Conservation (phyloP, 306 rosid species). For the Arachis hypogaea region DNA sequence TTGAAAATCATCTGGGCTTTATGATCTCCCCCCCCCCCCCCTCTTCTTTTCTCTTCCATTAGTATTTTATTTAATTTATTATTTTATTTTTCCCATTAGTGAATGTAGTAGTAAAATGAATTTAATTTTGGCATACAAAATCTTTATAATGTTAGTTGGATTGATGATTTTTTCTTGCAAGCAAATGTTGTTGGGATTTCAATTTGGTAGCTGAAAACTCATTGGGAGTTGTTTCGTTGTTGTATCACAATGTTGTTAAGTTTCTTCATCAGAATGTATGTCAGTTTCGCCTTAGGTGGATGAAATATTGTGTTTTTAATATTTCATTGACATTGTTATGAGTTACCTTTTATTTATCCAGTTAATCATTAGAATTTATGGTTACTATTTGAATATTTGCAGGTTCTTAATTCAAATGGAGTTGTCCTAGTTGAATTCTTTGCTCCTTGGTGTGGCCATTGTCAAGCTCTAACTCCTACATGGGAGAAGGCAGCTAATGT, state of each 20-base stretch:
- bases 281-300: background rate
- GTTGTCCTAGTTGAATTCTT: slow-evolving; percentile 94
- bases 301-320: background rate
- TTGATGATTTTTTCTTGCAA: background rate
- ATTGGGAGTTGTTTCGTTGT: background rate
- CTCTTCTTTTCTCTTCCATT: no score
- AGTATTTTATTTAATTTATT: background rate
- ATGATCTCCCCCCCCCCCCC: background rate
- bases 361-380: slow-evolving; percentile 21
- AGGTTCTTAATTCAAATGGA: slow-evolving; percentile 94
- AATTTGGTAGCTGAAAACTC: background rate
- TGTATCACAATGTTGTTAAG: background rate
- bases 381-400: slow-evolving; percentile 41
- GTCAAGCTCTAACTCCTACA: slow-evolving; percentile 84
- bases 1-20: slow-evolving; percentile 38
- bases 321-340: background rate
- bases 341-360: slow-evolving; percentile 1
- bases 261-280: slow-evolving; percentile 2
- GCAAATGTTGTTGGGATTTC: background rate
- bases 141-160: background rate
- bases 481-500: slow-evolving; percentile 96
- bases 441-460: slow-evolving; percentile 99
- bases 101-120: background rate
- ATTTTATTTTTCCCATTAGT: background rate
- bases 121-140: background rate